These are phyloP conservation scores for Tuber melanosporum DNA, from an alignment of 495 filamentous ascomycete genomes.

Conservation along the genomic window DNA sequence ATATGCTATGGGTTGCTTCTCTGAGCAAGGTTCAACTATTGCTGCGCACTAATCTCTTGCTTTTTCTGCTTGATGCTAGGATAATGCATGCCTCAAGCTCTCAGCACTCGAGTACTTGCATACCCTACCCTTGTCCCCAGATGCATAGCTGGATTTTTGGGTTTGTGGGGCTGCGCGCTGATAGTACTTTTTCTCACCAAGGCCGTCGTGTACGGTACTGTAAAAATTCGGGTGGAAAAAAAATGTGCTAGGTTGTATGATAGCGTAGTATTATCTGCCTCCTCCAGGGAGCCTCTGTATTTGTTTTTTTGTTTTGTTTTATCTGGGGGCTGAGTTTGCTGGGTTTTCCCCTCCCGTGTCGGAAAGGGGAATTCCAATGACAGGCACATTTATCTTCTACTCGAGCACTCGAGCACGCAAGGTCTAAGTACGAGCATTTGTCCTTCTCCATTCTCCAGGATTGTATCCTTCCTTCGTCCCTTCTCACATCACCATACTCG, in stretches of 20 bases:
- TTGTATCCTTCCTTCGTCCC: neutral
- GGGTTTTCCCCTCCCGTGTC: neutral
- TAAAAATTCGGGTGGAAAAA: too few species aligned
- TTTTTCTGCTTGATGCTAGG: too few species aligned
- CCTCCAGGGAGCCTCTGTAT: too few species aligned
- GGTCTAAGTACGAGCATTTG: neutral
- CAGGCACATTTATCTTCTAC: neutral
- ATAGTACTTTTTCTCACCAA: neutral
- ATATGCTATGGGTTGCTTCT: too few species aligned
- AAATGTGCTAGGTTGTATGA: too few species aligned
- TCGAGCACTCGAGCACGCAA: neutral
- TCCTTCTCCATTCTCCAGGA: neutral
- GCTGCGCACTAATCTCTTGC: too few species aligned
- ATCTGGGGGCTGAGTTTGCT: neutral
- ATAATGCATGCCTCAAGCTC: too few species aligned
- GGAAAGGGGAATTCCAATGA: neutral
- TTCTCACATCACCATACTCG: neutral
- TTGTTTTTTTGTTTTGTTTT: neutral
- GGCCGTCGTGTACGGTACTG: neutral
- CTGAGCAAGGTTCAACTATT: too few species aligned
- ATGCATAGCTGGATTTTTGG: too few species aligned
- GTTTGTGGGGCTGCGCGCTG: too few species aligned
- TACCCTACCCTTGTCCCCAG: too few species aligned
- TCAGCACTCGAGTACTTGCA: too few species aligned
- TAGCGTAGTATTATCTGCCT: neutral